A percentile compares a stretch with the other conserved stretches of the same genome.
These are phyloP conservation scores for Trifolium fragiferum DNA, from an alignment of 306 rosid genomes.

Conservation along the genomic window DNA sequence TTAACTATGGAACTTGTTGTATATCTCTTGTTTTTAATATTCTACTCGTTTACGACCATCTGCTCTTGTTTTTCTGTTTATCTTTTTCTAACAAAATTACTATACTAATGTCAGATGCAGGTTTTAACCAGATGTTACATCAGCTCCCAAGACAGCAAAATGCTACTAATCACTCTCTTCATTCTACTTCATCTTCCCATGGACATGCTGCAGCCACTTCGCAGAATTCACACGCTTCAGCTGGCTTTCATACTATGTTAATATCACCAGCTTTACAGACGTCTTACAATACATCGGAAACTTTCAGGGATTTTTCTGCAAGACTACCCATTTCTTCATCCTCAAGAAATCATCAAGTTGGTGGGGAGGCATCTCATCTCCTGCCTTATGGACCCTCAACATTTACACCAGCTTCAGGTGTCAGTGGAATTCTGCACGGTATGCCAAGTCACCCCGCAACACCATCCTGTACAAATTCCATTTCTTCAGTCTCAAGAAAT, in stretches of 20 bases:
- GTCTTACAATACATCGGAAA: constrained; percentile 36
- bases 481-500: constrained; percentile 32
- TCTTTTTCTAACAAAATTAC: constrained; percentile 28
- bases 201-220: constrained; percentile 43
- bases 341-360: constrained; percentile 48
- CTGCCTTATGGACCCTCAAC: constrained; percentile 63
- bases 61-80: constrained; percentile 6
- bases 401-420: constrained; percentile 30
- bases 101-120: constrained; percentile 53
- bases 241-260: constrained; percentile 37
- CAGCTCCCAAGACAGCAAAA: constrained; percentile 57
- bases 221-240: constrained; percentile 27
- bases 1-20: too few species aligned
- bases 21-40: background rate
- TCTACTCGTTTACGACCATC: background rate
- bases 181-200: constrained; percentile 40
- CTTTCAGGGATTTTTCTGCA: constrained; percentile 43
- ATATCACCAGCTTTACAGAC: constrained; percentile 26
- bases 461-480: too few species aligned
- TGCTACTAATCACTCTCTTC: constrained; percentile 42
- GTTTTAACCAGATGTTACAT: background rate
- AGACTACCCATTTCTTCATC: constrained; percentile 56
- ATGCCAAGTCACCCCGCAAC: constrained; percentile 48
- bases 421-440: constrained; percentile 21
- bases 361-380: constrained; percentile 64